These are phyloP conservation scores for Corniculantispora saksenae DNA, from an alignment of 2,329 filamentous ascomycete genomes.

Conservation along the genomic window DNA sequence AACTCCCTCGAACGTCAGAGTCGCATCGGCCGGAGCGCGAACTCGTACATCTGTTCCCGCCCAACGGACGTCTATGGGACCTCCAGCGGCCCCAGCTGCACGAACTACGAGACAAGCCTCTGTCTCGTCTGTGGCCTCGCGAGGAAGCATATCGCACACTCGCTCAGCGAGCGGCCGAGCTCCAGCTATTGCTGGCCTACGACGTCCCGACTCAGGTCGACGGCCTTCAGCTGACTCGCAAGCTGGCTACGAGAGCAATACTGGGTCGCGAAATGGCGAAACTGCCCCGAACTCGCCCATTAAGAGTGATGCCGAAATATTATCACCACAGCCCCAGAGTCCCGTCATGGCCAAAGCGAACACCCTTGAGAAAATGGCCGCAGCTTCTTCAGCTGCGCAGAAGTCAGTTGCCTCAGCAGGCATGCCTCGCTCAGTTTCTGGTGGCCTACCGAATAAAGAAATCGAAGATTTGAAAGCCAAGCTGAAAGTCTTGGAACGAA, in stretches of 20 bases:
- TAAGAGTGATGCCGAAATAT: slow-evolving; percentile 53
- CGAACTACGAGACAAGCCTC: slow-evolving; percentile 48
- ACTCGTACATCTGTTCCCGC: slow-evolving; percentile 57
- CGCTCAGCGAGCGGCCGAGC: slow-evolving; percentile 45
- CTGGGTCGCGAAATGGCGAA: slow-evolving; percentile 31
- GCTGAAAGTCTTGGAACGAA: slow-evolving; percentile 82
- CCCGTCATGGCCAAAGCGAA: slow-evolving; percentile 53
- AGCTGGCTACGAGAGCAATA: slow-evolving; percentile 43
- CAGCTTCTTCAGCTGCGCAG: slow-evolving; percentile 36
- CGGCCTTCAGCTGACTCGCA: slow-evolving; percentile 50
- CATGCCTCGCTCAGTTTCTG: slow-evolving; percentile 43
- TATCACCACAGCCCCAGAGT: slow-evolving; percentile 52
- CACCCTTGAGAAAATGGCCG: slow-evolving; percentile 54
- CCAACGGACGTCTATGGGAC: slow-evolving; percentile 66
- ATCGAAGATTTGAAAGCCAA: slow-evolving; percentile 89
- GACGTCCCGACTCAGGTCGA: slow-evolving; percentile 44
- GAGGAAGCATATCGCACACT: slow-evolving; percentile 33
- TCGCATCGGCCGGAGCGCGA: slow-evolving; percentile 47
- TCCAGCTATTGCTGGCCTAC: slow-evolving; percentile 37
- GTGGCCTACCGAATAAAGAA: slow-evolving; percentile 61
- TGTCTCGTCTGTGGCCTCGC: slow-evolving; percentile 40
- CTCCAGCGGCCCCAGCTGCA: slow-evolving; percentile 54
- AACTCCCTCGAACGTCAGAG: slow-evolving; percentile 60
- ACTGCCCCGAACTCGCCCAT: slow-evolving; percentile 40
- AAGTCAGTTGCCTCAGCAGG: slow-evolving; percentile 30